Base-by-base conservation (phyloP, 1,284 basidiomycete species). In the Meira nashicola region DNA sequence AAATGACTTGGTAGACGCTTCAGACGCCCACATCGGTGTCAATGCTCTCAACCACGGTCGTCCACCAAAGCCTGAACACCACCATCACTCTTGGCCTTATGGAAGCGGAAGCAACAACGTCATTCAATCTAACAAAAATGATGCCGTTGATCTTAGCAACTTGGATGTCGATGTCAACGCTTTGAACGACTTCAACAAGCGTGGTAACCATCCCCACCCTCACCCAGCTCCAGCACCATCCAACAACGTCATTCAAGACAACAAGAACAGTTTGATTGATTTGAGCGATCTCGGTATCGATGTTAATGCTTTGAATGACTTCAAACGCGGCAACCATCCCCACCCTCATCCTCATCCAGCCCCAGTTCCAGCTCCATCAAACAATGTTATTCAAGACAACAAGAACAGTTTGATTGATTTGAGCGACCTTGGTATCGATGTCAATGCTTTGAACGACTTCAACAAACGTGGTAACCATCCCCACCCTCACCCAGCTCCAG, bases 381-480 rank as follows among this genome's bases (percentile, higher is more conserved):
- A 43, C 28, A 33, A 33, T 33, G 28, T 33, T 8, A 33, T 33
- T 8, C 28, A 33, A 33, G 28, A 33, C 3, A 33, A 33, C 8
- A 8, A 33, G 8, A 4, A 3, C 3, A 33, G 28, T 33, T 33
- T 33, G 28, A 47, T 57, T 33, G 48, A 57, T 39, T 23, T 44
- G 15, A 38, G 38, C 19, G 25, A 54, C 43, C 48, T 57, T 15
- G 19, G 28, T 28, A 28, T 52, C 47, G 47, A 57, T 39, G 33
- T 57, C 9, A 39, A 57, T 21, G 47, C 37, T 40, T 28, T 57
- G 46, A 46, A 39, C 47, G 8, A 7, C 25, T 6, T 43, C 40
- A 21, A 39, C 50, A 52, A 53, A 23, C 40, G 40, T 6, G 28
- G 28, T 8, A 4, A 8, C 4, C 28, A 33, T 8, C 28, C 28